phyloP scores from a whole-genome alignment of 495 filamentous ascomycete species.

The Podospora pseudoanserina region DNA sequence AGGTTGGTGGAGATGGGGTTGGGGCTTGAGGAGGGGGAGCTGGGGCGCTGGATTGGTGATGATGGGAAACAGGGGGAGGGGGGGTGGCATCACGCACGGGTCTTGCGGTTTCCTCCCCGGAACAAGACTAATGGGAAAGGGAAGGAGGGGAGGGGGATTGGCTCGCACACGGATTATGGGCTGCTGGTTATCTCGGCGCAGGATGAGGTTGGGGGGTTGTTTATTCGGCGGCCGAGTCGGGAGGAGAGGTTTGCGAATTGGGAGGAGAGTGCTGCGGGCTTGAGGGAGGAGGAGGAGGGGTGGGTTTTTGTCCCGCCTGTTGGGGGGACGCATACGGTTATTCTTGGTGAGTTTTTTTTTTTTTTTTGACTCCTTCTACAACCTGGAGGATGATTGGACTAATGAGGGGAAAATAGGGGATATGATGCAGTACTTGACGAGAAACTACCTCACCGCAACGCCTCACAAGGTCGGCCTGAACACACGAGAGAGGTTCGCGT shows the following conservation, averaged over 20 bases:
- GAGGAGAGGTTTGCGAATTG: conserved; percentile 43
- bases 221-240: conserved; percentile 37
- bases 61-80: too few species aligned
- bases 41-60: conserved; percentile 38
- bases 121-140: conserved; percentile 44
- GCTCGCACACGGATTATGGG: conserved; percentile 47
- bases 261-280: conserved; percentile 41
- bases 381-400: too few species aligned
- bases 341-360: conserved; percentile 35
- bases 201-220: conserved; percentile 45
- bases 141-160: conserved; percentile 43
- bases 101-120: conserved; percentile 40
- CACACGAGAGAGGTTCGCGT: conserved; percentile 39
- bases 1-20: conserved; percentile 39
- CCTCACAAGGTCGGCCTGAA: conserved; percentile 49
- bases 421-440: conserved; percentile 48
- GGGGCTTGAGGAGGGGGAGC: conserved; percentile 25
- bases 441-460: conserved; percentile 38
- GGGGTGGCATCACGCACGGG: conserved; percentile 47
- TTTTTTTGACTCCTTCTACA: background rate
- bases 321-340: conserved; percentile 38
- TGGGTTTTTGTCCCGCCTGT: conserved; percentile 45
- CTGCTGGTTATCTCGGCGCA: conserved; percentile 44
- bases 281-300: conserved; percentile 39
- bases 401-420: conserved; percentile 29